Percentiles rank a stretch among this genome's conserved stretches.
These are phyloP conservation scores for Rhizoclosmatium globosum DNA, from an alignment of 192 early-diverging fungal genomes.

Conservation along the genomic window DNA sequence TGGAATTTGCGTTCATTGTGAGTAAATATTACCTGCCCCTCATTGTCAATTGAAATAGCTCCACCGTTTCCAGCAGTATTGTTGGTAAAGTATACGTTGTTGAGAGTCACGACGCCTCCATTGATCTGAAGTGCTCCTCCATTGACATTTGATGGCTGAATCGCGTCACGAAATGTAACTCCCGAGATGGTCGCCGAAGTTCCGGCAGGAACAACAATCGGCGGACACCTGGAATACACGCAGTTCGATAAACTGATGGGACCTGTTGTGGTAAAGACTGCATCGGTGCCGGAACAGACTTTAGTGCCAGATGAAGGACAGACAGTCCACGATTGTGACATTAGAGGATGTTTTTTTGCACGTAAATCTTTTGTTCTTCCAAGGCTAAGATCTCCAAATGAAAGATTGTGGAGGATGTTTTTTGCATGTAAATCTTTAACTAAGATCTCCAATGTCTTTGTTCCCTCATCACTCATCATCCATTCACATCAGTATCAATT, in stretches of 20 bases:
- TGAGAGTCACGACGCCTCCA: not conserved
- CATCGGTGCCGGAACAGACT: not conserved
- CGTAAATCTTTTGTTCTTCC: too few species aligned
- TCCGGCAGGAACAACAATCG: not conserved
- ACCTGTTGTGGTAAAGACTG: not conserved
- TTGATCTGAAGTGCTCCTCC: not conserved
- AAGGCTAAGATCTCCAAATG: too few species aligned
- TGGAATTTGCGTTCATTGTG: too few species aligned
- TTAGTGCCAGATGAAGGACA: not conserved
- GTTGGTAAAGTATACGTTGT: conserved; percentile 4
- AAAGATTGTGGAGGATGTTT: too few species aligned
- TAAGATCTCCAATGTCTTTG: too few species aligned
- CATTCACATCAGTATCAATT: too few species aligned
- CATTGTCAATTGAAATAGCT: not conserved
- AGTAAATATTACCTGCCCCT: not conserved
- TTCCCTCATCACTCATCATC: too few species aligned
- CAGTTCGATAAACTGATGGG: not conserved
- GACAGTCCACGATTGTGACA: not conserved
- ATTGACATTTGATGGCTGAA: not conserved
- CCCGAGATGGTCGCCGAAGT: not conserved
- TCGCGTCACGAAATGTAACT: not conserved
- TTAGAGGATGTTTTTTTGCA: not conserved
- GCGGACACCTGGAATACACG: not conserved
- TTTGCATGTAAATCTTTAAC: too few species aligned
- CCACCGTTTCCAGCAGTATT: conserved; percentile 9